Evolutionary conservation across 140 eudicot species (phyloP).

Genomic region (Eryngium alpinum): DNA sequence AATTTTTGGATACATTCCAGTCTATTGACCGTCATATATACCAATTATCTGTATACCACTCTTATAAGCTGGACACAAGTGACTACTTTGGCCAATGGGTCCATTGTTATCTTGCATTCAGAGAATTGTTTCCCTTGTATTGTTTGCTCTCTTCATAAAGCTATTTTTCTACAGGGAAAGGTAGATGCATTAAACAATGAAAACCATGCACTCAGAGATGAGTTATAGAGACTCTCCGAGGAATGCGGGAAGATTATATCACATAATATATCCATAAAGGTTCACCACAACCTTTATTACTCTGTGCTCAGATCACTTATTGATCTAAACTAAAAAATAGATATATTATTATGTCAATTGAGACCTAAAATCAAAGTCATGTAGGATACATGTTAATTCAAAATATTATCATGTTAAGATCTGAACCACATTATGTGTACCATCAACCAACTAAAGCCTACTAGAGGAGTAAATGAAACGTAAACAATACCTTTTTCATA

Average conservation of each 20-base stretch:
- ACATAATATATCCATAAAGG: conserved; percentile 60
- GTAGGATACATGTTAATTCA: neutral
- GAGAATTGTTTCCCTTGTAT: neutral
- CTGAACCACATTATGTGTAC: too few relatives aligned
- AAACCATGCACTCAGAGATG: conserved; percentile 50
- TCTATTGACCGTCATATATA: too few relatives aligned
- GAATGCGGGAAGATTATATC: conserved; percentile 59
- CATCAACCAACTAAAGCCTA: too few relatives aligned
- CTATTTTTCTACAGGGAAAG: conserved; percentile 49
- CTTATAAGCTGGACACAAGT: neutral
- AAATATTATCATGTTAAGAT: neutral
- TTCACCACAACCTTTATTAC: conserved; percentile 15
- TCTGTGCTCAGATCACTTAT: neutral
- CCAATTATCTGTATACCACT: too few relatives aligned
- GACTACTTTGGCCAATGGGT: neutral
- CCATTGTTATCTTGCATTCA: neutral
- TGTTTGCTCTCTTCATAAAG: neutral
- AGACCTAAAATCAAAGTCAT: neutral
- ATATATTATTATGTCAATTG: neutral
- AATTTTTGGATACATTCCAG: too few relatives aligned
- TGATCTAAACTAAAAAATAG: neutral
- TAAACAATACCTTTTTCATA: too few relatives aligned
- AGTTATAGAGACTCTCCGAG: conserved; percentile 46
- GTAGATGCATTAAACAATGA: conserved; percentile 45
- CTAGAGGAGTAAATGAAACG: too few relatives aligned